Evolutionary conservation across 108 stramenopile genomes (phyloP), one percentile per base, ranked within the genome.

Genomic region (Cyclotella distinguenda): DNA sequence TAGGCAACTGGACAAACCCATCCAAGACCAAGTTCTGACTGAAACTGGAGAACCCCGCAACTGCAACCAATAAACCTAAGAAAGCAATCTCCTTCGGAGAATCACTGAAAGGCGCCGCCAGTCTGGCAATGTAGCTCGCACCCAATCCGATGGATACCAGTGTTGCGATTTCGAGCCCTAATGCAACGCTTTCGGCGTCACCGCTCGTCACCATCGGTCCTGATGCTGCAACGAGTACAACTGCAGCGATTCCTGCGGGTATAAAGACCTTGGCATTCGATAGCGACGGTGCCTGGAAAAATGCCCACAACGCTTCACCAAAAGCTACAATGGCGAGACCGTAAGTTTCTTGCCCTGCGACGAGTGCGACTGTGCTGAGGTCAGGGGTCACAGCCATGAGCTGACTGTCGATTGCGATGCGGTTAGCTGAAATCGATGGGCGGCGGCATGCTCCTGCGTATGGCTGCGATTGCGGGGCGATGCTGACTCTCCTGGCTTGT

Each of bases 121-220:
- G 55, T 28, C 93, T 72, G 2, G 82, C 79, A 1, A 88, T 59
- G 55, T 95, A 95, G 48, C 68, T 75, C 10, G 62, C 79, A 21
- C 88, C 90, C 72, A 95, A 72, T 49, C 77, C 63, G 10, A 82
- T 48, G 26, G 82, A 74, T 13, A 88, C 87, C 0, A 54, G 84
- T 32, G 88, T 86, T 2, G 93, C 87, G 43, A 95, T 82, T 43
- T 76, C 84, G 11, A 95, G 64, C 18, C 93, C 93, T 44, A 86
- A 80, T 32, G 57, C 62, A 4, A 88, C 79, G 50, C 73, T 64
- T 31, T 53, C 64, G 9, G 74, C 77, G 60, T 95, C 87, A 9
- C 84, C 89, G 49, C 82, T 85, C 11, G 89, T 93, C 15, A 95
- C 65, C 86, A 91, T 86, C 11, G 93, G 93, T 1, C 93, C 93